Percentiles rank a stretch among this genome's conserved stretches.
Conservation (phyloP, 768 basidiomycete species). For the Multifurca ochricompacta region DNA sequence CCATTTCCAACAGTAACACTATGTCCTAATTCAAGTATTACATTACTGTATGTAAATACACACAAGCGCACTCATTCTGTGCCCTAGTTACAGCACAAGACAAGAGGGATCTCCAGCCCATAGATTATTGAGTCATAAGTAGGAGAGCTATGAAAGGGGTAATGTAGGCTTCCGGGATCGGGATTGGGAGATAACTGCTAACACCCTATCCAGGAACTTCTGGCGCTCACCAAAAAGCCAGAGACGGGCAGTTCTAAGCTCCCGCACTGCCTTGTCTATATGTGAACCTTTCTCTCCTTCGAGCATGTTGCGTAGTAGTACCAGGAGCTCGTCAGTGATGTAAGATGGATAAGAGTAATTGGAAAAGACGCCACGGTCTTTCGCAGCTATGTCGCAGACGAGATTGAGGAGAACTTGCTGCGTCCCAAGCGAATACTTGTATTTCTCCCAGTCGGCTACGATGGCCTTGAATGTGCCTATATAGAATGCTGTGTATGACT, state of each 20-base stretch:
- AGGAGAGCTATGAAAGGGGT: background rate
- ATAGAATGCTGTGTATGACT: background rate
- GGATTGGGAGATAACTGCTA: background rate
- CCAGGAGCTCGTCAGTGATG: background rate
- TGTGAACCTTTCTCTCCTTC: background rate
- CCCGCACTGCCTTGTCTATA: background rate
- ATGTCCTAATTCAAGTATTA: no score
- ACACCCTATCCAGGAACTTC: background rate
- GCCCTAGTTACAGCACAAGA: no score
- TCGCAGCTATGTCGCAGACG: constrained; percentile 25
- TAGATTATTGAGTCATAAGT: no score
- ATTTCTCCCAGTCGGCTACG: constrained; percentile 5
- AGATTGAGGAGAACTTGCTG: constrained; percentile 23
- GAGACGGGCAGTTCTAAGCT: background rate
- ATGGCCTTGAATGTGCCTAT: constrained; percentile 2
- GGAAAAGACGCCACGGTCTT: background rate
- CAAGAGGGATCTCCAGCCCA: no score
- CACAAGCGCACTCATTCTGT: no score
- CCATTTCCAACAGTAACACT: no score
- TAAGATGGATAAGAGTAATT: background rate
- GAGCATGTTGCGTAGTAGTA: background rate
- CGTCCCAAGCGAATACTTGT: constrained; percentile 1
- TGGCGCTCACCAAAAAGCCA: background rate
- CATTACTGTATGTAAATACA: no score
- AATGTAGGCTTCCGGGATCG: no score